Evolutionary conservation across 108 stramenopile species (phyloP), one percentile per base, ranked within the genome.

Genomic region (Skeletonema grethae): DNA sequence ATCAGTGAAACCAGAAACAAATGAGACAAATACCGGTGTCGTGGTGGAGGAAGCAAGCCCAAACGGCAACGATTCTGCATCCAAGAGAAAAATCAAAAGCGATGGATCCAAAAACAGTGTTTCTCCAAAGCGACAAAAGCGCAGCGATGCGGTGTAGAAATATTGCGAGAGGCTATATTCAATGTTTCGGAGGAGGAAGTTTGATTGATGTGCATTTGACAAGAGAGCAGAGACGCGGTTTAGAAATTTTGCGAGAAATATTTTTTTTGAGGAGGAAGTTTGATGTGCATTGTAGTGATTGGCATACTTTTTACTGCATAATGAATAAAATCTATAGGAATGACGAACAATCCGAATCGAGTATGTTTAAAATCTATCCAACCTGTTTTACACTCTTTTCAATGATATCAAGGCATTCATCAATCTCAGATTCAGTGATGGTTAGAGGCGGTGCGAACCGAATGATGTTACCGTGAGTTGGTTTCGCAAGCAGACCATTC

Each of bases 391-490:
- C 81, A 70, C 90, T 92, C 67, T 82, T 85, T 59, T 91, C 88
- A 58, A 97, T 95, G 62, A 95, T 95, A 5, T 72, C 88, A 45
- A 97, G 73, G 77, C 91, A 96, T 70, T 89, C 66, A 68, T 93
- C 90, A 59, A 96, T 77, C 84, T 96, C 88, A n/a, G 72, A 69
- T 63, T 96, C 92, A n/a, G 89, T 89, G 67, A 98, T 97, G 12
- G 89, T 90, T 39, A 98, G 79, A 12, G 98, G 98, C 7, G 99
- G 99, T 9, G 99, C 98, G 66, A 99, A 96, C 10, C 99, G 94
- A 73, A 99, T 98, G 64, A 99, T 98, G 71, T 99, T 96, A 31
- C 97, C 97, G 63, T 99, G 99, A 20, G 99, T 99, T 5, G 98
- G 99, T 80, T 99, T 99, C 43, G 99, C 99, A 67, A 99, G 75